Evolutionary conservation across 2,329 filamentous ascomycete species (phyloP).

Genomic region (Fusarium papillatum): DNA sequence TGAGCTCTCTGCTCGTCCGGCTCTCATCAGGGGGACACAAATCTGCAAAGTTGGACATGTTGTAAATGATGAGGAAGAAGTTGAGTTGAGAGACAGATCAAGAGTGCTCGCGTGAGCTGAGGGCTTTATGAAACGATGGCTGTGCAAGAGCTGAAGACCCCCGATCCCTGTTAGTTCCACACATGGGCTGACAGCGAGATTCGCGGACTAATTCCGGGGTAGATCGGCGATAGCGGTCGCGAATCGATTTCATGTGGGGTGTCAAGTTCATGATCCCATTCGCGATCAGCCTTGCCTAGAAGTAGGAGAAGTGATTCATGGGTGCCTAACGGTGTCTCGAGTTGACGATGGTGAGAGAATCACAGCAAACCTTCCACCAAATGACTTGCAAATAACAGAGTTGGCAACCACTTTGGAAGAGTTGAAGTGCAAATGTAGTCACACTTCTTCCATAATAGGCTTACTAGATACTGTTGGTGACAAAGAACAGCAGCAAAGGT

Average conservation of each 20-base stretch:
- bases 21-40: background rate
- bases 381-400: background rate
- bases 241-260: background rate
- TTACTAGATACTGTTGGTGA: background rate
- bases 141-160: background rate
- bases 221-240: background rate
- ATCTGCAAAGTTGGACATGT: background rate
- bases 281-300: background rate
- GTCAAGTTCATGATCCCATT: background rate
- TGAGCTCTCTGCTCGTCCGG: slow-evolving; percentile 5
- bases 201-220: background rate
- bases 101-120: background rate
- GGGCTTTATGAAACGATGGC: slow-evolving; percentile 1
- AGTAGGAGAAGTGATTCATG: background rate
- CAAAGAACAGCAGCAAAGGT: background rate
- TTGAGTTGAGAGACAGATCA: background rate
- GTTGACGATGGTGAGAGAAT: background rate
- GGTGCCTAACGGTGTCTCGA: background rate
- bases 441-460: background rate
- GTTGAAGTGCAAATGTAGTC: background rate
- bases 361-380: background rate
- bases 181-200: background rate
- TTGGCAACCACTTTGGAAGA: background rate
- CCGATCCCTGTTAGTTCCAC: background rate
- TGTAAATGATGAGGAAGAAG: background rate